phyloP scores from a whole-genome alignment of 352 stramenopile genomes.

The Globisporangium nagaii region DNA sequence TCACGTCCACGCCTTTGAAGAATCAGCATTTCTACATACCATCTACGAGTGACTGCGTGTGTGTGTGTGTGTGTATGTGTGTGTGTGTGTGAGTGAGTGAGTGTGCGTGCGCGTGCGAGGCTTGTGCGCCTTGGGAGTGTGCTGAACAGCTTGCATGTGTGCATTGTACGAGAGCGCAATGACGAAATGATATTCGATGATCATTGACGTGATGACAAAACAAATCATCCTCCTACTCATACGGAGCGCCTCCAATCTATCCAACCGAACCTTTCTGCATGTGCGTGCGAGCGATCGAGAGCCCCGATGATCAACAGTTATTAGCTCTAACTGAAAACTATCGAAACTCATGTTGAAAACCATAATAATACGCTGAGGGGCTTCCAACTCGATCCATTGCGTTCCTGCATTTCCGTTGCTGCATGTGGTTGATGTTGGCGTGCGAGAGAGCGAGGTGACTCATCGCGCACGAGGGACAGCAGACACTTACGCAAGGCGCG shows the following conservation, averaged over 20 bases:
- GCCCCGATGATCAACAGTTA: conserved; percentile 80
- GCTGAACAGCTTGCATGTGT: too few relatives aligned
- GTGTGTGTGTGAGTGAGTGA: conserved; percentile 4
- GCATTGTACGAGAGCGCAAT: conserved; percentile 24
- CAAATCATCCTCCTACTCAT: conserved; percentile 73
- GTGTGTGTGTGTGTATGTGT: too few relatives aligned
- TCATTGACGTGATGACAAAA: conserved; percentile 21
- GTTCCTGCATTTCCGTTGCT: background rate
- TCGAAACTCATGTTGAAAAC: conserved; percentile 45
- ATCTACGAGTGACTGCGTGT: background rate
- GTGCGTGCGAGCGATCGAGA: background rate
- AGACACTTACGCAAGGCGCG: too few relatives aligned
- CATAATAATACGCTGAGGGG: conserved; percentile 38
- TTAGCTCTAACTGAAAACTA: conserved; percentile 90
- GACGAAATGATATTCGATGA: conserved; percentile 31
- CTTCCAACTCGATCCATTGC: background rate
- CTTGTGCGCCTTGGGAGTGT: too few relatives aligned
- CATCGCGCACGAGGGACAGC: too few relatives aligned
- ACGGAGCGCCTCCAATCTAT: conserved; percentile 38
- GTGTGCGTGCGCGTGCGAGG: conserved; percentile 2
- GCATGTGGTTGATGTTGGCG: too few relatives aligned
- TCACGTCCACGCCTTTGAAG: conserved; percentile 51
- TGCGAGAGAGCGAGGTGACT: too few relatives aligned
- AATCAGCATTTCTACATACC: conserved; percentile 82
- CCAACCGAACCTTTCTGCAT: background rate